Evolutionary conservation across 768 basidiomycete genomes (phyloP).

Genomic region (Russula sp.): DNA sequence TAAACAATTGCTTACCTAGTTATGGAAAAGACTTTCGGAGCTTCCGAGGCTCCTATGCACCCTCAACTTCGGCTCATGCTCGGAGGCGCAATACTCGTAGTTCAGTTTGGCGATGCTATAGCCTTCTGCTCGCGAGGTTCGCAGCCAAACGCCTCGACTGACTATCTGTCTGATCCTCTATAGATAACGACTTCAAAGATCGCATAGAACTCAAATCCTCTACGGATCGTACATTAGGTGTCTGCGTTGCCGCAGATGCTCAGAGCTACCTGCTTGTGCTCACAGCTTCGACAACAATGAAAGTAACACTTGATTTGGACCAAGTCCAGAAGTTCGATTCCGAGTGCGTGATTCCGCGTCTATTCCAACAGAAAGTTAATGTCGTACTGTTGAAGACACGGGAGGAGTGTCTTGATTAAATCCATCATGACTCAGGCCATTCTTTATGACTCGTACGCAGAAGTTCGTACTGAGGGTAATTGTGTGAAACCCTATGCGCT

Average conservation of each 20-base stretch:
- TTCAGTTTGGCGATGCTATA: constrained; percentile 74
- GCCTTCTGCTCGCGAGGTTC: constrained; percentile 64
- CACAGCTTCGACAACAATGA: constrained; percentile 67
- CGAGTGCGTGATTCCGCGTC: constrained; percentile 42
- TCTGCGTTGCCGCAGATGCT: constrained; percentile 46
- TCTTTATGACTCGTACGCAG: constrained; percentile 62
- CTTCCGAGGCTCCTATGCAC: constrained; percentile 62
- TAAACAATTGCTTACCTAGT: neutral
- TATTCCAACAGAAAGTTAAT: neutral
- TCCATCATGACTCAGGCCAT: constrained; percentile 82
- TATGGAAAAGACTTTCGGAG: constrained; percentile 45
- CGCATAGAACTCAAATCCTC: constrained; percentile 65
- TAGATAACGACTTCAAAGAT: constrained; percentile 67
- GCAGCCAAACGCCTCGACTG: neutral
- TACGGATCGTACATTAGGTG: constrained; percentile 62
- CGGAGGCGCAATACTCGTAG: constrained; percentile 52
- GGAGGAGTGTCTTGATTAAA: constrained; percentile 62
- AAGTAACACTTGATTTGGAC: constrained; percentile 54
- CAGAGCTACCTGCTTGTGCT: constrained; percentile 51
- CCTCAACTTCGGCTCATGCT: constrained; percentile 57
- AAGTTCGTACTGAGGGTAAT: constrained; percentile 35
- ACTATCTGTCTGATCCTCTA: neutral
- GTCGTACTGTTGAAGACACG: constrained; percentile 39
- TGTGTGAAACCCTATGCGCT: neutral
- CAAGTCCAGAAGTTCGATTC: constrained; percentile 53